Percentiles rank a stretch among this genome's conserved stretches.
phyloP scores from a whole-genome alignment of 2,329 filamentous ascomycete genomes.

The Fusarium incarnatum region DNA sequence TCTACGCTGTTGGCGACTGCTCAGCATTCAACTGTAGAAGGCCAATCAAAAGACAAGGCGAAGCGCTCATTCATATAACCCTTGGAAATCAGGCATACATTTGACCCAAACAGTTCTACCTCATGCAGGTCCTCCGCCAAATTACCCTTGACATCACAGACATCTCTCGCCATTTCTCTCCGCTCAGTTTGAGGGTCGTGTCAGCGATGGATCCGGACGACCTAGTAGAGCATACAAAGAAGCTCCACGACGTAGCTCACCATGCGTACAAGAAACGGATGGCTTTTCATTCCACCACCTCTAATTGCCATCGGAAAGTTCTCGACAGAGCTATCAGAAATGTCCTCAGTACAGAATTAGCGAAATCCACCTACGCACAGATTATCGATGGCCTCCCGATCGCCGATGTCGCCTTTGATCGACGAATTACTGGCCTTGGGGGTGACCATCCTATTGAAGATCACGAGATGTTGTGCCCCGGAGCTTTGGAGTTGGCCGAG shows the following conservation, averaged over 20 bases:
- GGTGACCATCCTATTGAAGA: constrained; percentile 32
- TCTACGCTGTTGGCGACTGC: neutral
- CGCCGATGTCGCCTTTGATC: constrained; percentile 22
- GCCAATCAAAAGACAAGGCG: neutral
- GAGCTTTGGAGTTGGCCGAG: neutral
- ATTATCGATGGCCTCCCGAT: constrained; percentile 34
- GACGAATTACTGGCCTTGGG: constrained; percentile 15
- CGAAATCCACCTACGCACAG: constrained; percentile 29
- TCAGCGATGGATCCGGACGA: constrained; percentile 8
- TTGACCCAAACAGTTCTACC: neutral
- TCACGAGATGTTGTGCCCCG: constrained; percentile 17
- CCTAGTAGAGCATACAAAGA: neutral
- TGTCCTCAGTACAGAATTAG: constrained; percentile 7
- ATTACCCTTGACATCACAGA: neutral
- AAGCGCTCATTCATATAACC: neutral
- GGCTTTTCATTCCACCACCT: neutral
- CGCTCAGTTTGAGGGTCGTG: neutral
- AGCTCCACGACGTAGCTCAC: neutral
- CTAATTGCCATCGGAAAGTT: neutral
- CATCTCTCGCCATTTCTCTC: neutral
- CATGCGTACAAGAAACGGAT: neutral
- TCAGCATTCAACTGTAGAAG: neutral
- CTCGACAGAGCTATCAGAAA: constrained; percentile 8
- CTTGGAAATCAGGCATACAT: neutral
- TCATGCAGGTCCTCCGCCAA: neutral